Conservation (phyloP, 768 basidiomycete genomes). For the Mycena vulgaris region DNA sequence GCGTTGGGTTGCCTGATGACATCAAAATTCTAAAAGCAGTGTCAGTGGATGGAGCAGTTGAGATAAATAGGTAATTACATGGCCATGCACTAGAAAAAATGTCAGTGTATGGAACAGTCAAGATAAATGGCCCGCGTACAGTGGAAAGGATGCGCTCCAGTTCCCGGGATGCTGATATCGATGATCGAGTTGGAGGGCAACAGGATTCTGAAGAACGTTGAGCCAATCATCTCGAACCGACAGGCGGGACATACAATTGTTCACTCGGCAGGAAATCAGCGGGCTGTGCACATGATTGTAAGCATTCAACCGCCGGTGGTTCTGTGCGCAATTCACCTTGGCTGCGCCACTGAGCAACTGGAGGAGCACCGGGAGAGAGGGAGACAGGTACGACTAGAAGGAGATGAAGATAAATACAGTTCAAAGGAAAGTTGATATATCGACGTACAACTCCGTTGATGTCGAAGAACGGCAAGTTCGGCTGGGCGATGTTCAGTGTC, state of each 20-base stretch:
- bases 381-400: conserved; percentile 12
- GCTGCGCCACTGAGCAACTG: conserved; percentile 23
- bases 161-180: conserved; percentile 25
- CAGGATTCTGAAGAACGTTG: neutral
- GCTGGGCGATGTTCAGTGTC: conserved; percentile 35
- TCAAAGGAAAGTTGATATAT: neutral
- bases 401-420: neutral
- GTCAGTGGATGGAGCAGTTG: conserved; percentile 27
- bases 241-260: too few species aligned
- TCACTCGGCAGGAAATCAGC: conserved; percentile 6
- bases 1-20: conserved; percentile 8
- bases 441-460: conserved; percentile 38
- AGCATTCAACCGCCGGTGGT: neutral
- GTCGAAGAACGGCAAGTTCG: conserved; percentile 36
- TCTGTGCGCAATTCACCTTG: neutral
- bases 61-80: conserved; percentile 12
- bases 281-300: neutral
- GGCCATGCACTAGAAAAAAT: conserved; percentile 30
- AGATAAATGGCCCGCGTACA: conserved; percentile 19
- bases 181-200: conserved; percentile 25
- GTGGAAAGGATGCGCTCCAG: conserved; percentile 36
- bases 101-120: conserved; percentile 28
- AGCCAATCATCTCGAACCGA: too few species aligned
- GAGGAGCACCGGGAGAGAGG: conserved; percentile 18
- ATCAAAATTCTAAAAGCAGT: conserved; percentile 31